Base-by-base conservation (phyloP, 108 stramenopile species). In the Schizochytrium sp. region DNA sequence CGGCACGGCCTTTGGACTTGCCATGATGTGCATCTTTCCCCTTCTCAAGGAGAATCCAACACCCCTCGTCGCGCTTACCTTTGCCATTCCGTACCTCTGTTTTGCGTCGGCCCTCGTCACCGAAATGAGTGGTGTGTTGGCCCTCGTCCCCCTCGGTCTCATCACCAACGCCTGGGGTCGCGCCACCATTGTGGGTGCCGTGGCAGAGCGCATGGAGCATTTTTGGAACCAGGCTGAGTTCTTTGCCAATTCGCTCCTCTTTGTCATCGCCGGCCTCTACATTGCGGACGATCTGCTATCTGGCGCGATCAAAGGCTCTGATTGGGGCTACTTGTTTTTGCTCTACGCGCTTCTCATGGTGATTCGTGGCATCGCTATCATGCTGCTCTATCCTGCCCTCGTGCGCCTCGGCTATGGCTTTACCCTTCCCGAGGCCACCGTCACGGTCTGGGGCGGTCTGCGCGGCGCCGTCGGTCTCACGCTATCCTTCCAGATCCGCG, bases 391-490 rank as follows among this genome's bases (percentile, higher is more conserved):
- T 44, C 92, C 91, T 21, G 72, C 51, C 23, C 43, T 92, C 5
- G 8, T 41, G 28, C n/a, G 28, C 21, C 6, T 60, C 23, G 90
- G 72, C 6, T 59, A 90, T 51, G 58, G 57, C 48, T 51, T 91
- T 47, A 89, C 72, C 34, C 43, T 34, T 58, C 58, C 58, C 34
- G 88, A 93, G 58, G 59, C 60, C 48, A 63, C 87, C n/a, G 91
- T 91, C 41, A 91, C 94, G 53, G 72, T 76, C 3, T 91, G 88
- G 57, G 93, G 91, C 45, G 93, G 92, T 34, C 88, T 95, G 18
- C 57, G 94, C 19, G 94, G 94, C 3, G 94, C 93, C n/a, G 92
- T 94, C n/a, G 94, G 93, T 8, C 92, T 95, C 58, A 91, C 94
- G 41, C 91, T 95, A 51, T 94, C 93, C 23, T 45, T 95, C 3